Evolutionary conservation across 768 basidiomycete species (phyloP).

Genomic region (Leccinum barrowsii): DNA sequence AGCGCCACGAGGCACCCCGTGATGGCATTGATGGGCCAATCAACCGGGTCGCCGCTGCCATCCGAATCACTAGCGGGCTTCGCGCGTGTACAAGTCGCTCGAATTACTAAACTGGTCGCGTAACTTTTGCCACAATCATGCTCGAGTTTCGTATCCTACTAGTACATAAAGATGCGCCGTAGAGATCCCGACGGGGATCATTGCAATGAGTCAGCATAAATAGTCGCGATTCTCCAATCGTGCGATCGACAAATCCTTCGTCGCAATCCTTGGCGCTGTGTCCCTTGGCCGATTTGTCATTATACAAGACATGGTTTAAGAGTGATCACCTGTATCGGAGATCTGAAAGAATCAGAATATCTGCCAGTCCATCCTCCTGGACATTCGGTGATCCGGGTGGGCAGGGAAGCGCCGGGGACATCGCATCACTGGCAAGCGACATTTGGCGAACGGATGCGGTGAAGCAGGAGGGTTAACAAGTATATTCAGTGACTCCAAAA

Average conservation of each 20-base stretch:
- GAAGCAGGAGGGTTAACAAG: not conserved
- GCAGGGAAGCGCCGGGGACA: constrained; percentile 10
- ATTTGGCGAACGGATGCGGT: not conserved
- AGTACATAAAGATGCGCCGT: not conserved
- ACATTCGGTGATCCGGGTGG: not conserved
- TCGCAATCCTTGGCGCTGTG: not conserved
- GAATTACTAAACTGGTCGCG: not conserved
- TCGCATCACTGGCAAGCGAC: constrained; percentile 11
- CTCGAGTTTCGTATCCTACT: not conserved
- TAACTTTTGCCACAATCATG: not conserved
- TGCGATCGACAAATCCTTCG: not conserved
- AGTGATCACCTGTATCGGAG: constrained; percentile 2
- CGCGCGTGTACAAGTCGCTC: not conserved
- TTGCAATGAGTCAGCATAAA: not conserved
- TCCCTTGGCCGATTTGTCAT: not conserved
- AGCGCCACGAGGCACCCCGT: not conserved
- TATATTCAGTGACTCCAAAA: constrained; percentile 2
- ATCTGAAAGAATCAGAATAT: constrained; percentile 7
- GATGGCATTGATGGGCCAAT: not conserved
- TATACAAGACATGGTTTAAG: not conserved
- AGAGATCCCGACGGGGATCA: not conserved
- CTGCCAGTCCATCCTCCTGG: not conserved
- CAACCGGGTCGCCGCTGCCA: not conserved
- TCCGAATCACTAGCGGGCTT: not conserved
- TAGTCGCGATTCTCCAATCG: not conserved